Percentiles rank a stretch among this genome's conserved stretches.
Conservation (phyloP, 2,329 filamentous ascomycete species). For the Cladosporium colombiae region DNA sequence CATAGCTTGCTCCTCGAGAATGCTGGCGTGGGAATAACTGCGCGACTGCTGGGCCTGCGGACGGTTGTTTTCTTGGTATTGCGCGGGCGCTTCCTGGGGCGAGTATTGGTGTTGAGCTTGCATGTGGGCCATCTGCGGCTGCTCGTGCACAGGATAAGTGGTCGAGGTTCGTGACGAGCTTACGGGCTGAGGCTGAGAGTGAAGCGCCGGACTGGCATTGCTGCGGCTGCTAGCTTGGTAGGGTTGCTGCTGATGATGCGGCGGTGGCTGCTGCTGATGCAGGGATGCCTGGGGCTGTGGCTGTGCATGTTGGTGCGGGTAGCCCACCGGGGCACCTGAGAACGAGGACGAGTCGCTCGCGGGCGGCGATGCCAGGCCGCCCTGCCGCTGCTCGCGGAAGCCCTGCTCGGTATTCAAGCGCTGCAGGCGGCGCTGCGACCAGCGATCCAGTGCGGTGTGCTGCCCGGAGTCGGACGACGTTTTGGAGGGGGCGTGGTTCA, state of each 20-base stretch:
- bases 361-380: slow-evolving; percentile 28
- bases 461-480: slow-evolving; percentile 39
- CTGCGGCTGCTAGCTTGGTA: slow-evolving; percentile 20
- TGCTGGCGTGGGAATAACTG: slow-evolving; percentile 32
- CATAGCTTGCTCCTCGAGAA: slow-evolving; percentile 35
- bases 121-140: slow-evolving; percentile 22
- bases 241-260: slow-evolving; percentile 18
- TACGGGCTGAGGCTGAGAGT: slow-evolving; percentile 25
- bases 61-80: slow-evolving; percentile 25
- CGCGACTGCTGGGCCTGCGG: slow-evolving; percentile 27
- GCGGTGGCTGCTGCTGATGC: slow-evolving; percentile 35
- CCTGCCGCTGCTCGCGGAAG: slow-evolving; percentile 41
- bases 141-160: slow-evolving; percentile 23
- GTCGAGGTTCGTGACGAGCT: slow-evolving; percentile 24
- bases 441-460: slow-evolving; percentile 36
- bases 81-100: slow-evolving; percentile 27
- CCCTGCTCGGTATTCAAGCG: slow-evolving; percentile 42
- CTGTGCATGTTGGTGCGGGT: slow-evolving; percentile 14
- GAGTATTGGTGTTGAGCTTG: slow-evolving; percentile 26
- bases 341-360: slow-evolving; percentile 24
- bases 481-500: slow-evolving; percentile 35
- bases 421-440: slow-evolving; percentile 41
- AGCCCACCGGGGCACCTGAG: slow-evolving; percentile 20
- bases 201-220: slow-evolving; percentile 31
- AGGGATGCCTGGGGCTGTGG: slow-evolving; percentile 34